Percentiles rank a stretch among this genome's conserved stretches.
These are phyloP conservation scores for Pinus taeda DNA, from an alignment of 75 land plant species.

Conservation along the genomic window DNA sequence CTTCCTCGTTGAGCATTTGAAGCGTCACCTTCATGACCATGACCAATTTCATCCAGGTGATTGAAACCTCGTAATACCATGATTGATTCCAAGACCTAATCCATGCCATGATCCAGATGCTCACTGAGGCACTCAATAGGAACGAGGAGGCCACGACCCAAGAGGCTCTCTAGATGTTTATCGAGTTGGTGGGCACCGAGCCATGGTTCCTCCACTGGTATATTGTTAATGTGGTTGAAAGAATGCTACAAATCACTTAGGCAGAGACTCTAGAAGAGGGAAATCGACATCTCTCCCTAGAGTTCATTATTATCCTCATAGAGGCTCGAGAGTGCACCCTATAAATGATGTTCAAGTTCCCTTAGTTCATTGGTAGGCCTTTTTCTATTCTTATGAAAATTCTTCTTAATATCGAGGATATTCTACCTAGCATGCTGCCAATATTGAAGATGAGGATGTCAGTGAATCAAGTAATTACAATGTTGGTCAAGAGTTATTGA, in stretches of 20 bases:
- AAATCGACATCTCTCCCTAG: slow-evolving; percentile 75
- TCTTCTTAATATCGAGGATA: slow-evolving; percentile 85
- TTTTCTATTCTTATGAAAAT: slow-evolving; percentile 88
- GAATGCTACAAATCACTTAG: slow-evolving; percentile 86
- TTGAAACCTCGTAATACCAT: slow-evolving; percentile 54
- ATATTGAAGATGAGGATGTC: slow-evolving; percentile 88
- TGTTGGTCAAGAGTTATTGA: slow-evolving; percentile 93
- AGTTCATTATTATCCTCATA: slow-evolving; percentile 83
- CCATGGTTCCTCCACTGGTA: slow-evolving; percentile 78
- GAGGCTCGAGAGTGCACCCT: slow-evolving; percentile 93
- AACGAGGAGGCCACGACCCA: slow-evolving; percentile 89
- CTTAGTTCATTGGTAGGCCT: slow-evolving; percentile 75
- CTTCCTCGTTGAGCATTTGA: slow-evolving; percentile 54
- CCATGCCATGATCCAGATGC: slow-evolving; percentile 85
- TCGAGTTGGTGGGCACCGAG: slow-evolving; percentile 89
- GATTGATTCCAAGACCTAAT: slow-evolving; percentile 81
- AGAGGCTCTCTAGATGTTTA: slow-evolving; percentile 88
- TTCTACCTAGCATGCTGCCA: slow-evolving; percentile 80
- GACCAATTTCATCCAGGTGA: slow-evolving; percentile 72
- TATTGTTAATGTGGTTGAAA: slow-evolving; percentile 71
- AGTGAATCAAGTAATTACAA: slow-evolving; percentile 79
- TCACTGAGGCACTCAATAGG: slow-evolving; percentile 70
- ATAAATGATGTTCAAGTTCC: slow-evolving; percentile 90
- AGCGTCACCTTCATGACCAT: slow-evolving; percentile 79
- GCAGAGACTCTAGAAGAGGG: slow-evolving; percentile 75